Evolutionary conservation across 768 basidiomycete species (phyloP), one percentile per base, ranked within the genome.

Genomic region (Lentinula lateritia): DNA sequence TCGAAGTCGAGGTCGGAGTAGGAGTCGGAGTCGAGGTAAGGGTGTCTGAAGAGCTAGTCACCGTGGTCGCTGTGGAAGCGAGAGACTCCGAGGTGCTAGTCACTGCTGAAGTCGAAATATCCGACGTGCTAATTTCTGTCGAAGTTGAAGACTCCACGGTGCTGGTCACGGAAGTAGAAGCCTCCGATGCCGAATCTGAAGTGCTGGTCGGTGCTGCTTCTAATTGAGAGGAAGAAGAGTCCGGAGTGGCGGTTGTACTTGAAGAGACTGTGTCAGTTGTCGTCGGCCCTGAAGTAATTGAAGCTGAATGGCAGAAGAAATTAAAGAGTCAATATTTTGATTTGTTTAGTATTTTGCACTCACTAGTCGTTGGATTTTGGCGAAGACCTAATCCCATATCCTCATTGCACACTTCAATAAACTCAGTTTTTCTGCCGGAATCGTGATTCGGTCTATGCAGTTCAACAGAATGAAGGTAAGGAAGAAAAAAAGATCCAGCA

Each of bases 11-110:
- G 9, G 70, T 43, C 34, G 67, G 20, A 10, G 63, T 54, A 3
- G 70, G 54, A 20, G 69, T 57, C 23, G 66, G 53, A 38, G 68
- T 28, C 28, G 52, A 35, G 70, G 68, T 54, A 72, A 67, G 39
- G 39, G 60, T 23, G 13, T 52, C 54, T 12, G 59, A 53, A 38
- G 60, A 13, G 34, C 50, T 50, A 28, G 58, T 36, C 34, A 42
- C 16, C n/a, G 50, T 39, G 28, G 58, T 36, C 34, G 34, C 16
- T 28, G 50, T 28, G 28, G 58, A 43, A 10, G 62, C 39, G 48
- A 56, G 48, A 48, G 35, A 52, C 53, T 39, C 62, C 52, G 28
- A 64, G 61, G 48, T 68, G 68, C 20, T 71, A 61, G 23, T 69
- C 65, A 5, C 70, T 60, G 54, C 66, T 62, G 32, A 61, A 50